phyloP scores from a whole-genome alignment of 31 red algal genomes.

The Endocladia muricata region DNA sequence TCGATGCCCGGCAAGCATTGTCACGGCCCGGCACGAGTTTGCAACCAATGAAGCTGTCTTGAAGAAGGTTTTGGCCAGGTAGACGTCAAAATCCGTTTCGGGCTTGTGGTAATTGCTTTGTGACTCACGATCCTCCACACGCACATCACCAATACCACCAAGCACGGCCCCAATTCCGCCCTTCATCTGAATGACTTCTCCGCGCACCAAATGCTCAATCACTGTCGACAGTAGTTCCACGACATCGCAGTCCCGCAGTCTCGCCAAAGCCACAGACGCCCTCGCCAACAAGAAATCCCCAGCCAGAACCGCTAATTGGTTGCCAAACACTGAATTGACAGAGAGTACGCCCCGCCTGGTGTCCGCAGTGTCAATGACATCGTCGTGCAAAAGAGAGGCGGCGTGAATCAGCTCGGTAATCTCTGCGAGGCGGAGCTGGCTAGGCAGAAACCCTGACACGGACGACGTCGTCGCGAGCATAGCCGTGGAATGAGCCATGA shows the following conservation, averaged over 20 bases:
- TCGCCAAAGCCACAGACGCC: constrained; percentile 82
- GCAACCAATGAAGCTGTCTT: constrained; percentile 97
- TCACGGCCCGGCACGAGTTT: constrained; percentile 89
- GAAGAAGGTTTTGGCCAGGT: constrained; percentile 90
- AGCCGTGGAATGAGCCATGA: constrained; percentile 86
- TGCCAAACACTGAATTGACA: constrained; percentile 92
- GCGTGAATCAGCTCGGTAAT: constrained; percentile 98
- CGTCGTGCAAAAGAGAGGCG: constrained; percentile 96
- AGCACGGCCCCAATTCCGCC: not conserved
- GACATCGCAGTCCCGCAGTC: constrained; percentile 90
- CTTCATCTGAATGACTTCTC: constrained; percentile 93
- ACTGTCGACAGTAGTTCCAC: constrained; percentile 93
- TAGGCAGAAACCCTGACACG: not conserved
- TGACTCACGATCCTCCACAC: not conserved
- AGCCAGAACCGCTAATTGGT: constrained; percentile 96
- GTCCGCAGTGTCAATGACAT: constrained; percentile 94
- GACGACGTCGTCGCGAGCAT: constrained; percentile 4
- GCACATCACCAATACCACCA: constrained; percentile 29
- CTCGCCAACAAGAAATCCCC: constrained; percentile 95
- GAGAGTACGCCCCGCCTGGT: constrained; percentile 68
- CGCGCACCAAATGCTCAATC: constrained; percentile 95
- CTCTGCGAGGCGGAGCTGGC: constrained; percentile 78
- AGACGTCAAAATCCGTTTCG: constrained; percentile 38
- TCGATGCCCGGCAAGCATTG: constrained; percentile 69
- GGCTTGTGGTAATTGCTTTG: not conserved